Evolutionary conservation across 305 asterid species (phyloP).

Genomic region (Lippia alba): DNA sequence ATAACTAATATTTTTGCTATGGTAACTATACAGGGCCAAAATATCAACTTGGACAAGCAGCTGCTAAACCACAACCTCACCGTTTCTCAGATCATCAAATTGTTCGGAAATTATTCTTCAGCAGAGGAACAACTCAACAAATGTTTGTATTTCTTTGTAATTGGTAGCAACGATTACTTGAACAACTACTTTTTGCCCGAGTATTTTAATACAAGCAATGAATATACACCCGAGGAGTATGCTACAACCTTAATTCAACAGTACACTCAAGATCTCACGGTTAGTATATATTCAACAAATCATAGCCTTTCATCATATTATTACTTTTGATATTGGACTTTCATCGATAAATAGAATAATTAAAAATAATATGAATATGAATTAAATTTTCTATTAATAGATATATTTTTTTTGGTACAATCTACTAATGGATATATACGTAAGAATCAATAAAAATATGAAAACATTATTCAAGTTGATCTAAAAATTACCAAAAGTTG

Average conservation of each 20-base stretch:
- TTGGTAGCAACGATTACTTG: conserved; percentile 52
- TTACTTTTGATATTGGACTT: no score
- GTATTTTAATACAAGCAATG: conserved; percentile 33
- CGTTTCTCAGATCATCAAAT: background rate
- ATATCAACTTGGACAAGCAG: conserved; percentile 45
- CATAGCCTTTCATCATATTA: no score
- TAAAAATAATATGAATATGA: no score
- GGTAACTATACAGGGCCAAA: conserved; percentile 38
- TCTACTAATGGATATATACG: no score
- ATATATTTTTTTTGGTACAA: no score
- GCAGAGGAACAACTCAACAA: conserved; percentile 31
- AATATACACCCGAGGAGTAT: conserved; percentile 39
- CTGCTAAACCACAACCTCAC: conserved; percentile 39
- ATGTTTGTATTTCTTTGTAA: conserved; percentile 46
- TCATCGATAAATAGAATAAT: no score
- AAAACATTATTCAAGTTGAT: no score
- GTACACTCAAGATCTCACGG: conserved; percentile 50
- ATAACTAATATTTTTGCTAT: no score
- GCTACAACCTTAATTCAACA: conserved; percentile 42
- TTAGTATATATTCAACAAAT: conserved; percentile 7
- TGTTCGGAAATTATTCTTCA: background rate
- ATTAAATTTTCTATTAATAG: no score
- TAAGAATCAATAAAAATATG: no score
- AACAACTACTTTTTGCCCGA: conserved; percentile 37
- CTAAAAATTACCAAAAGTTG: no score